Evolutionary conservation across 2,329 filamentous ascomycete genomes (phyloP), one percentile per base, ranked within the genome.

Genomic region (Trichocomaceae sp.): DNA sequence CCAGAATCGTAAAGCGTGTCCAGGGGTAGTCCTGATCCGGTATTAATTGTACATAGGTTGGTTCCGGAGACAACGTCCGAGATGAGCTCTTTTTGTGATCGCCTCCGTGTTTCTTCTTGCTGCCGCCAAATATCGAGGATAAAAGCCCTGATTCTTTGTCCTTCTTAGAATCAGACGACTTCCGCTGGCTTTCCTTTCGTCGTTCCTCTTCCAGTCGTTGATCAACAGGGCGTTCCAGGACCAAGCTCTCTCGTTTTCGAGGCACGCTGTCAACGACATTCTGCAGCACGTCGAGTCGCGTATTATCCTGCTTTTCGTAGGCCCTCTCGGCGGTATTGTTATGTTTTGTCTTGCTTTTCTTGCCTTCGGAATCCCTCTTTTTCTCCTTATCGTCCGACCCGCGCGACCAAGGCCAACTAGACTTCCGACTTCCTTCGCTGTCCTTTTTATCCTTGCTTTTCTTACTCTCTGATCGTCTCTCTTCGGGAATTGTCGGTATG

Each of bases 1-100:
- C 92, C 53, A 96, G 78, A 52, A 99, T 92, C 12, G 90, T 90
- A 66, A 97, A 99, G 44, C 93, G 81, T 1, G 90, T 93, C 88
- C 93, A 99, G 63, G 90, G 88, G 72, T 96, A 99, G 71, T 97
- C 92, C 59, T 96, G 81, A 66, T 97, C 92, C 4, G 93, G 87
- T 60, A 84, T 86, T 53, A 95, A 76, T 35, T 85, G 79, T 50
- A 86, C 84, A 59, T 83, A 83, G 0, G 81, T 79, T n/a, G 86
- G 85, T 42, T 96, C 90, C 2, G 92, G 91, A 0, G 91, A 95
- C 7, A 89, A 75, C 5, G 86, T 83, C 52, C 90, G 83, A 47
- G 86, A 83, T 7, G 78, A 79, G 61, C 86, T 80, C 72, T 91
- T 95, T 74, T 89, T 91, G 62, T 84, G 80, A 56, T 79, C 78